phyloP scores from a whole-genome alignment of 139 green algal genomes.

The Yamagishiella unicocca region DNA sequence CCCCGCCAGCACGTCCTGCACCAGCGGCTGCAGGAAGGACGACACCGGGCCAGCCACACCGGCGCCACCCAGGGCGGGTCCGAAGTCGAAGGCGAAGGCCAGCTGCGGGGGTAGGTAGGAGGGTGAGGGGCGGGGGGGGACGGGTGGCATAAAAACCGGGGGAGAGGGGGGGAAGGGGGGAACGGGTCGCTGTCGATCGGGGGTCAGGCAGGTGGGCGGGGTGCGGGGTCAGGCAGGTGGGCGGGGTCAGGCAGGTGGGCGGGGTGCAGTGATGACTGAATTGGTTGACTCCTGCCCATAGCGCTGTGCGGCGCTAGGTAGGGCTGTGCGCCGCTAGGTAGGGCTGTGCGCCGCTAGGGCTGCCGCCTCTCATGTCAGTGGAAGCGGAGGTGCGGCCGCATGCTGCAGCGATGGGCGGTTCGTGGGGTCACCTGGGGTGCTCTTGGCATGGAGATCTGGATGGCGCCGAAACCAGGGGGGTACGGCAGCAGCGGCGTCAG shows the following conservation, averaged over 20 bases:
- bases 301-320: too few relatives aligned
- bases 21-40: slow-evolving; percentile 36
- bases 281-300: too few relatives aligned
- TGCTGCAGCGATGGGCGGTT: too few relatives aligned
- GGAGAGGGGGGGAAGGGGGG: background rate
- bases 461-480: slow-evolving; percentile 36
- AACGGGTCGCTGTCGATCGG: too few relatives aligned
- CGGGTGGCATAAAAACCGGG: background rate
- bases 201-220: background rate
- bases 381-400: too few relatives aligned
- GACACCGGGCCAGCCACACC: background rate
- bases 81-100: slow-evolving; percentile 33
- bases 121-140: background rate
- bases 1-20: slow-evolving; percentile 34
- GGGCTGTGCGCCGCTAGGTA: too few relatives aligned
- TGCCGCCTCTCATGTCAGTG: too few relatives aligned
- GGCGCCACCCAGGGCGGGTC: background rate
- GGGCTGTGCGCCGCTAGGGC: too few relatives aligned
- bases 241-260: too few relatives aligned
- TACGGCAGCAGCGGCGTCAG: slow-evolving; percentile 37
- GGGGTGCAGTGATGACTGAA: too few relatives aligned
- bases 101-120: background rate
- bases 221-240: background rate
- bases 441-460: slow-evolving; percentile 12
- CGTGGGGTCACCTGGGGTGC: slow-evolving; percentile 47